phyloP scores from a whole-genome alignment of 2,329 filamentous ascomycete genomes.

The Aspergillus sergii region DNA sequence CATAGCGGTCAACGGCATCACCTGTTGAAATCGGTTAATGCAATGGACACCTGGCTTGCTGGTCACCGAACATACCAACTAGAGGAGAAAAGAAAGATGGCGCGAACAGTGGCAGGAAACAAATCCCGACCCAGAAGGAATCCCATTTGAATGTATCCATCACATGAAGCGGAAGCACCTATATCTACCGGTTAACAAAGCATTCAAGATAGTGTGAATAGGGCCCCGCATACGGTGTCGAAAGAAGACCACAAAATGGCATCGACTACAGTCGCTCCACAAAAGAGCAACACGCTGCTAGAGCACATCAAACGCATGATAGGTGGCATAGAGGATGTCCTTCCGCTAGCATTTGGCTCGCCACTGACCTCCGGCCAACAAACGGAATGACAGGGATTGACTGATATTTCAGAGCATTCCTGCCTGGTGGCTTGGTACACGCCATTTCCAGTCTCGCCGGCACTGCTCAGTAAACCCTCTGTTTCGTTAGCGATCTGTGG shows the following conservation, averaged over 20 bases:
- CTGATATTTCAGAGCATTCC: not conserved
- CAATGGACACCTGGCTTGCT: not conserved
- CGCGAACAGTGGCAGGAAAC: constrained; percentile 62
- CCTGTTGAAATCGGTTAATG: constrained; percentile 12
- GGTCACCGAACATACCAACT: constrained; percentile 50
- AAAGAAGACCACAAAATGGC: constrained; percentile 57
- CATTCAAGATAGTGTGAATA: not conserved
- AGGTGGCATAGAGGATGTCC: constrained; percentile 18
- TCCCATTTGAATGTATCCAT: constrained; percentile 58
- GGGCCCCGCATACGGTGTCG: constrained; percentile 43
- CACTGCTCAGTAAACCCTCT: constrained; percentile 10
- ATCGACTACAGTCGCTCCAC: constrained; percentile 51
- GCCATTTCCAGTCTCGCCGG: not conserved
- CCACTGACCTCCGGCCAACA: not conserved
- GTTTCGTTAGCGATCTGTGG: constrained; percentile 9
- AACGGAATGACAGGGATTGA: not conserved
- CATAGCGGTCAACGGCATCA: constrained; percentile 54
- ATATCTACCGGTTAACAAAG: not conserved
- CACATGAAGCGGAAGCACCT: constrained; percentile 60
- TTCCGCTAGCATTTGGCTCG: constrained; percentile 15
- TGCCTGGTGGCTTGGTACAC: not conserved
- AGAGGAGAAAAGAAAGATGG: constrained; percentile 64
- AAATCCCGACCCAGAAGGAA: constrained; percentile 58
- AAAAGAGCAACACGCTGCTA: constrained; percentile 46
- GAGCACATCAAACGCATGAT: constrained; percentile 40